These are phyloP conservation scores for Rhizopogon vesiculosus DNA, from an alignment of 768 basidiomycete species.

Conservation along the genomic window DNA sequence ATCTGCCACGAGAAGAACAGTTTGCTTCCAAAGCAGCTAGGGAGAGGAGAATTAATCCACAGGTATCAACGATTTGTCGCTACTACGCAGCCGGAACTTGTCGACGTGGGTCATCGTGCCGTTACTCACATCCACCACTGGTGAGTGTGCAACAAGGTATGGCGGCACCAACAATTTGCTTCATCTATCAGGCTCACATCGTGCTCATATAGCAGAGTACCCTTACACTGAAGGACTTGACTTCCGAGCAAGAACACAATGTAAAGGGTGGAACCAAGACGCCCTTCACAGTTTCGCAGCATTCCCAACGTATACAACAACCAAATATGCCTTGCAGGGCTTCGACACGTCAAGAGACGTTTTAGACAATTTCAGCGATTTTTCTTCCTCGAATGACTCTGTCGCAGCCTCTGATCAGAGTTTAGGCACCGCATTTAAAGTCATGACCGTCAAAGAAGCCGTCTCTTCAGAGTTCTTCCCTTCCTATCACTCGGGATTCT, in stretches of 20 bases:
- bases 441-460: not conserved
- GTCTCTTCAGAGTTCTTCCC: not conserved
- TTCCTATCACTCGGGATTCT: not conserved
- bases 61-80: conserved; percentile 11
- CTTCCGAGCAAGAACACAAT: not conserved
- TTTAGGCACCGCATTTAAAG: not conserved
- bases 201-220: not conserved
- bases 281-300: not conserved
- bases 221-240: not conserved
- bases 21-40: not conserved
- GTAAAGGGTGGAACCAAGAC: not conserved
- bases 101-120: conserved; percentile 21
- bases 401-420: not conserved
- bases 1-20: not conserved
- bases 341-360: not conserved
- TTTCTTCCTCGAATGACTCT: not conserved
- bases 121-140: conserved; percentile 16
- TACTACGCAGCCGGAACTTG: conserved; percentile 22
- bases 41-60: not conserved
- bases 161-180: not conserved
- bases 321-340: not conserved
- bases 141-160: not conserved
- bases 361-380: not conserved
- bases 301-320: not conserved
- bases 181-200: not conserved